Evolutionary conservation across 2,329 filamentous ascomycete genomes (phyloP), one percentile per base, ranked within the genome.

Genomic region (Diaporthe velutina): DNA sequence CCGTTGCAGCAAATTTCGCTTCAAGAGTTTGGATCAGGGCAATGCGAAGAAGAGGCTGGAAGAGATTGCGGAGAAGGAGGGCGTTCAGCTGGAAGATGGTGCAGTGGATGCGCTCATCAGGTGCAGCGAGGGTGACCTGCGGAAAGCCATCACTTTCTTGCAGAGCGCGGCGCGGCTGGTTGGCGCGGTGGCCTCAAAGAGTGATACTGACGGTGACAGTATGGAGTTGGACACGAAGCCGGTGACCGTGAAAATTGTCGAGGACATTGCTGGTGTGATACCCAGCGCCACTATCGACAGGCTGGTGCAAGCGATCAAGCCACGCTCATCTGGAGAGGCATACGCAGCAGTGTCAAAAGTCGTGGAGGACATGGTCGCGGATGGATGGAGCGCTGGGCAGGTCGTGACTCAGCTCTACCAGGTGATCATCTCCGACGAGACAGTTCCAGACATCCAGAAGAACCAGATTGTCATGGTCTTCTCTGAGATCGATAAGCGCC

Each of bases 211-310:
- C 38, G 82, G 79, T 10, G 90, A 91, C 71, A 88, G 90, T 55
- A 92, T 93, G 86, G 90, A 93, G 74, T 86, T 87, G 40, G 88
- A 89, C 78, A 88, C 86, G 70, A 91, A 88, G 54, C 77, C 86
- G 17, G 91, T 98, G 61, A 96, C 95, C 0, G 89, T 96, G 50
- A 91, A 91, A 79, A 94, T 91, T 70, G 91, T 99, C 61, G 95
- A 98, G 82, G 97, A 99, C 80, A 99, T 99, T 82, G 96, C 97
- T 0, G 97, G 97, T 73, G 95, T 98, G 3, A 96, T 99, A 78
- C 97, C 97, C 0, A 89, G 92, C 19, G 79, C 83, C 15, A 94
- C 95, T 1, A 91, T 99, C 67, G 89, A 93, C 73, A 84, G 83
- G 12, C 88, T 99, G 22, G 86, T 95, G 17, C 85, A 91, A 75